Evolutionary conservation across 1,284 basidiomycete genomes (phyloP), one percentile per base, ranked within the genome.

Genomic region (Kalmanozyma brasiliensis): DNA sequence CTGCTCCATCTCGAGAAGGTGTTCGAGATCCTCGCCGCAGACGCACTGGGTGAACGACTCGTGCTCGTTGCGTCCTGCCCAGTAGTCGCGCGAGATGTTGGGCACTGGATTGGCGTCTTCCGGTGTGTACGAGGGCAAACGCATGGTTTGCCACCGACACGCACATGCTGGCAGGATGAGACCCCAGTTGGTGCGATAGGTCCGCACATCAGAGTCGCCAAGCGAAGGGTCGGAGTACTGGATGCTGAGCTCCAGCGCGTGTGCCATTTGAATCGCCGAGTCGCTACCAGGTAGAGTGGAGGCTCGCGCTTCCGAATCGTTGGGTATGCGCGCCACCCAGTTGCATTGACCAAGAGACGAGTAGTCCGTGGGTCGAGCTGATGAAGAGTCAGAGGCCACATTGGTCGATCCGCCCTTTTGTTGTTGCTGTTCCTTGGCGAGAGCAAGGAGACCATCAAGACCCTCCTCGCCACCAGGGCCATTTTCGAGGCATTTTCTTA

Each of bases 91-190:
- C 26, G 66, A 60, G 16, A 60, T 22, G 33, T 52, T 61, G 14
- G 72, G 72, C 10, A 74, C 72, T 0, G 72, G 72, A 13, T 67
- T 62, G 41, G 72, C 63, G 30, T 74, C 72, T 20, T 65, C 60
- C 1, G 38, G 37, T 3, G 63, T 65, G 35, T 74, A 74, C 8
- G 56, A 56, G 10, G 72, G 72, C 10, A 74, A 43, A 1, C 65
- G 61, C 52, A 72, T 56, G 16, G 52, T 56, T 24, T 74, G 68
- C 59, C 64, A 74, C 4, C 60, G 42, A 14, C 61, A 64, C 8
- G 68, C 72, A 32, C 72, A 74, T 0, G 67, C 64, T 1, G 72
- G 68, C 4, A 73, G 47, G 13, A 64, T 64, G 19, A 73, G 47
- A 2, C 59, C 59, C 71, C 71, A 73, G 3, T 45, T 44, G 3